Percentiles rank a stretch among this genome's conserved stretches.
Conservation (phyloP, 495 filamentous ascomycete species). For the Usnea hakonensis region DNA sequence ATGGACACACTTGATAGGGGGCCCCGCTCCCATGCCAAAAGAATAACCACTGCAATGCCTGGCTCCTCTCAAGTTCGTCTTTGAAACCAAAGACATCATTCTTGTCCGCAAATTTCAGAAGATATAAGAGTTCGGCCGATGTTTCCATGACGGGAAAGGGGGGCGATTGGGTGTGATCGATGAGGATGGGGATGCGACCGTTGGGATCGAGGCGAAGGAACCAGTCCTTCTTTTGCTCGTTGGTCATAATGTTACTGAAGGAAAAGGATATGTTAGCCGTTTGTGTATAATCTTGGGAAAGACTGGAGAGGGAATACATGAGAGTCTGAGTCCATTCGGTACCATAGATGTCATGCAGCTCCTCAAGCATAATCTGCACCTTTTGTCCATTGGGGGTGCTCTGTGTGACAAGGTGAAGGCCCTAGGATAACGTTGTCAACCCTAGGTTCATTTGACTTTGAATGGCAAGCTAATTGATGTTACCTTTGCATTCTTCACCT, state of each 20-base stretch:
- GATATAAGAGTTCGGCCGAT: conserved; percentile 44
- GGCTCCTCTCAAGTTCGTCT: conserved; percentile 27
- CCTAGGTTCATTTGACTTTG: neutral
- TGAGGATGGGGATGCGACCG: conserved; percentile 44
- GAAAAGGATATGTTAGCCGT: neutral
- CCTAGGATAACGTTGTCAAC: conserved; percentile 13
- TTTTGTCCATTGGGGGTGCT: conserved; percentile 29
- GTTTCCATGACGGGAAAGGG: conserved; percentile 48
- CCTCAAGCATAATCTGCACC: conserved; percentile 31
- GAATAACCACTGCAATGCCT: conserved; percentile 29
- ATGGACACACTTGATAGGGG: too few relatives aligned
- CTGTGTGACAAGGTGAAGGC: conserved; percentile 27
- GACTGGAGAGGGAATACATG: conserved; percentile 24
- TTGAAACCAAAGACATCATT: conserved; percentile 33
- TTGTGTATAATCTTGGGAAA: neutral
- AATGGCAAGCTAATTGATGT: neutral
- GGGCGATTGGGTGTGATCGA: conserved; percentile 44
- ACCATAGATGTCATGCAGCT: conserved; percentile 40
- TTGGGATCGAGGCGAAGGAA: conserved; percentile 47
- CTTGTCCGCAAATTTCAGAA: conserved; percentile 42
- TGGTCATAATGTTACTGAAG: conserved; percentile 40
- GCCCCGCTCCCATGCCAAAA: conserved; percentile 33
- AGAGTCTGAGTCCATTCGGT: conserved; percentile 45
- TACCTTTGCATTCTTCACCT: conserved; percentile 31
- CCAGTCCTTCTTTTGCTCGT: conserved; percentile 54